Evolutionary conservation across 2,329 filamentous ascomycete species (phyloP), one percentile per base, ranked within the genome.

Genomic region (Trichoderma breve): DNA sequence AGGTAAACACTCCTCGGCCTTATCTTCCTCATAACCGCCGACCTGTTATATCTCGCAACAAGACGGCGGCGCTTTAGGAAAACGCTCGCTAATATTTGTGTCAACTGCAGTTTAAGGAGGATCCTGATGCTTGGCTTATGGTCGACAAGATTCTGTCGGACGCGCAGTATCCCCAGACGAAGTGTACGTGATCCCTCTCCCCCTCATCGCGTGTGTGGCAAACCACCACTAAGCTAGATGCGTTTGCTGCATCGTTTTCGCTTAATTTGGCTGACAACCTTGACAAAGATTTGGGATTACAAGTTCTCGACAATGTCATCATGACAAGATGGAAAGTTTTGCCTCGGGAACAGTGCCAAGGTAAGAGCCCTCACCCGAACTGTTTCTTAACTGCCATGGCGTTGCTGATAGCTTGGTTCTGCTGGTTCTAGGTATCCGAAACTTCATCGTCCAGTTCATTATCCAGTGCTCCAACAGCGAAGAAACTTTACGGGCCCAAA

Each of bases 261-360:
- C 43, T 24, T 64, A 24, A 53, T 32, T 67, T 73, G 60, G 72
- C 78, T 81, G 68, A 82, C 78, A 63, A 68, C 30, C 73, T 70
- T 74, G 60, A 43, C 15, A 70, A 51, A 97, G 94, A 97, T 82
- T 87, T 99, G 79, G 96, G 95, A 69, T 87, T 99, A 76, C 96
- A 99, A 84, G 95, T 99, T 76, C 90, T 99, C 75, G 96, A 99
- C 85, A 94, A 94, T 89, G 95, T 99, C 76, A 98, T 99, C 81
- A 93, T 95, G 90, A 99, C 96, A 76, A 91, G 96, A 86, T 99
- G 96, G 97, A 99, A 98, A 86, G 94, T 98, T 73, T 86, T 99
- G 74, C 96, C 96, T 68, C 91, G 94, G 79, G 95, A 98, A 76
- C 96, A 99, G 84, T 98, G 96, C 83, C 91, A 96, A 88, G 94